Conservation (phyloP, 768 basidiomycete species). For the Boletus vinaceobasis region DNA sequence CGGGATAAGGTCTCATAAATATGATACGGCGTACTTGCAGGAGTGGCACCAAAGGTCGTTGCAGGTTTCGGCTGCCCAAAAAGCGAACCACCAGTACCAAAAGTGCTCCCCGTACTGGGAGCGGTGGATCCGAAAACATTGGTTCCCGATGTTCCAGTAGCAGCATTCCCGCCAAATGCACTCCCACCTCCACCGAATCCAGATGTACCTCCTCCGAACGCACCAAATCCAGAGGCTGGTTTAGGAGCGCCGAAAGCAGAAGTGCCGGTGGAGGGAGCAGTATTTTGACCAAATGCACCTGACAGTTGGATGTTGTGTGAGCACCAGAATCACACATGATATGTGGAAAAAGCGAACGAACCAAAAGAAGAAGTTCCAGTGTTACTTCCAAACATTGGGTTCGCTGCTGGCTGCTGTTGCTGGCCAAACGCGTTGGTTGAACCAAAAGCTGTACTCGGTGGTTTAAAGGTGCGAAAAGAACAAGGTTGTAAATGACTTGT, state of each 20-base stretch:
- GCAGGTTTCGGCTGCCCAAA: conserved; percentile 57
- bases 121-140: conserved; percentile 35
- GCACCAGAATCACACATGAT: conserved; percentile 1
- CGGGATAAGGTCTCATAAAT: not conserved
- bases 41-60: conserved; percentile 41
- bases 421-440: conserved; percentile 58
- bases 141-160: conserved; percentile 31
- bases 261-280: conserved; percentile 33
- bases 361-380: conserved; percentile 38
- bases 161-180: conserved; percentile 39
- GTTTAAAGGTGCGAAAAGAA: conserved; percentile 24
- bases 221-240: conserved; percentile 71
- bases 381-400: conserved; percentile 75
- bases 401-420: conserved; percentile 63
- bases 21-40: conserved; percentile 28
- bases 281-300: conserved; percentile 43
- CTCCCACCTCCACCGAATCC: conserved; percentile 45
- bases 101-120: conserved; percentile 32
- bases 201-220: conserved; percentile 59
- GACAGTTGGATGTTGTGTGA: conserved; percentile 4
- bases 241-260: conserved; percentile 66
- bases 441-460: conserved; percentile 48
- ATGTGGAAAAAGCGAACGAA: conserved; percentile 12
- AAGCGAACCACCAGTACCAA: conserved; percentile 46
- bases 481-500: conserved; percentile 28